Conservation (phyloP, 1,284 basidiomycete species). For the Naganishia albida region DNA sequence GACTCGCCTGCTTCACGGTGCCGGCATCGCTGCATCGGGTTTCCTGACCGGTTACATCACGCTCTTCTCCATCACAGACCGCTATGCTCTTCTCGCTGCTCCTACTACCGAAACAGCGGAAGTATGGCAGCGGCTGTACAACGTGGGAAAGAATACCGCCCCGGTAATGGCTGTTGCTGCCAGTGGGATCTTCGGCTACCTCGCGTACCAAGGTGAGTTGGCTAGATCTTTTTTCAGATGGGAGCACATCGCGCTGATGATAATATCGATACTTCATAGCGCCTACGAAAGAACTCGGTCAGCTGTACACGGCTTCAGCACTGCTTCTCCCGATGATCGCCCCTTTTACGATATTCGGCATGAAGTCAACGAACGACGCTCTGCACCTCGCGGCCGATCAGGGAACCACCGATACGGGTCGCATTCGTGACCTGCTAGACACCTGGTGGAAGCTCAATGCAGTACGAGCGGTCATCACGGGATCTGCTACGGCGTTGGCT, state of each 20-base stretch:
- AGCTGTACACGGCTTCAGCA: constrained; percentile 7
- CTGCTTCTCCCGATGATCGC: constrained; percentile 18
- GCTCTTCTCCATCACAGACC: constrained; percentile 15
- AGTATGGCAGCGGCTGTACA: constrained; percentile 15
- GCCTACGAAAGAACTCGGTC: constrained; percentile 10
- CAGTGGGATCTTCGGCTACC: constrained; percentile 13
- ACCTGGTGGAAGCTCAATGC: constrained; percentile 24
- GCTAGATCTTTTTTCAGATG: background rate
- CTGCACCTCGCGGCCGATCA: constrained; percentile 11
- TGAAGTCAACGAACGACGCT: constrained; percentile 20
- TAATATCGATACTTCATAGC: background rate
- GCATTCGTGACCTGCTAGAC: constrained; percentile 15
- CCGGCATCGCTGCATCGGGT: constrained; percentile 14
- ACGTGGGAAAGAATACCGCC: constrained; percentile 15
- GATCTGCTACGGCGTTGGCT: constrained; percentile 6
- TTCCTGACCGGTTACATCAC: constrained; percentile 24
- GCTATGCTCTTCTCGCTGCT: background rate
- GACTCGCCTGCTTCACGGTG: constrained; percentile 5
- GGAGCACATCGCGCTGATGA: background rate
- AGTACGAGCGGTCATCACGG: constrained; percentile 8
- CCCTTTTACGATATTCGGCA: constrained; percentile 11
- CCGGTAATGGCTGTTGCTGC: constrained; percentile 5
- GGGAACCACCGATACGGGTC: background rate
- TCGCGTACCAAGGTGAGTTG: constrained; percentile 16
- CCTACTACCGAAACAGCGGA: constrained; percentile 24